Evolutionary conservation across 805 yeast genomes (phyloP).

Genomic region (Candida coleopterorum): DNA sequence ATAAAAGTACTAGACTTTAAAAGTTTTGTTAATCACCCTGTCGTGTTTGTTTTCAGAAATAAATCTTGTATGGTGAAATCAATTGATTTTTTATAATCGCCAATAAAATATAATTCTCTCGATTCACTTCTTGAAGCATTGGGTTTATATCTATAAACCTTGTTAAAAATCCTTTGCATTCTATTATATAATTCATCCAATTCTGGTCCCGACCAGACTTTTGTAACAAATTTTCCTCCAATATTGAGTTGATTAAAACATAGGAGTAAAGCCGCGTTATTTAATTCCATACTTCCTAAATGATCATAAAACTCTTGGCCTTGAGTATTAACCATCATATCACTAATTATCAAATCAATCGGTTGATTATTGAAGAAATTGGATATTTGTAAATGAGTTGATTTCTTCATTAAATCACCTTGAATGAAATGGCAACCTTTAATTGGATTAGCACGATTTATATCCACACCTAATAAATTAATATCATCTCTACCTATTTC

Average conservation of each 20-base stretch:
- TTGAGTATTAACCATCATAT: conserved; percentile 91
- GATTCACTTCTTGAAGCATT: conserved; percentile 74
- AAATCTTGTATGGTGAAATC: conserved; percentile 1
- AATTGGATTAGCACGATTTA: conserved; percentile 27
- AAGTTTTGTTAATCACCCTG: too few relatives aligned
- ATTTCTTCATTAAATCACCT: conserved; percentile 34
- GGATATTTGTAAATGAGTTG: conserved; percentile 54
- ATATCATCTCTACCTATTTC: conserved; percentile 34
- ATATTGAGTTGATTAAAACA: conserved; percentile 66
- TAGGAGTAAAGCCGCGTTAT: conserved; percentile 83
- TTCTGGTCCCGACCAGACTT: conserved; percentile 79
- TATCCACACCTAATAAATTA: conserved; percentile 68
- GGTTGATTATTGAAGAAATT: conserved; percentile 36
- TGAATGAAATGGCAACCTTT: conserved; percentile 33
- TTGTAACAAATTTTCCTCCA: conserved; percentile 75
- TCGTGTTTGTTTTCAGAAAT: too few relatives aligned
- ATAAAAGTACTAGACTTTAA: too few relatives aligned
- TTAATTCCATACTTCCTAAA: conserved; percentile 78
- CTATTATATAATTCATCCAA: conserved; percentile 60
- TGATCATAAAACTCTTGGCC: conserved; percentile 84
- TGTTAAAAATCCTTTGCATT: conserved; percentile 53
- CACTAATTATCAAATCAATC: conserved; percentile 51
- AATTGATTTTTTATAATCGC: conserved; percentile 34
- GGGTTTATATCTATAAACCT: conserved; percentile 73
- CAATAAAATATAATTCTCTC: conserved; percentile 78